Base-by-base conservation (phyloP, 208 protist genomes). In the Acanthamoeba castellanii region DNA sequence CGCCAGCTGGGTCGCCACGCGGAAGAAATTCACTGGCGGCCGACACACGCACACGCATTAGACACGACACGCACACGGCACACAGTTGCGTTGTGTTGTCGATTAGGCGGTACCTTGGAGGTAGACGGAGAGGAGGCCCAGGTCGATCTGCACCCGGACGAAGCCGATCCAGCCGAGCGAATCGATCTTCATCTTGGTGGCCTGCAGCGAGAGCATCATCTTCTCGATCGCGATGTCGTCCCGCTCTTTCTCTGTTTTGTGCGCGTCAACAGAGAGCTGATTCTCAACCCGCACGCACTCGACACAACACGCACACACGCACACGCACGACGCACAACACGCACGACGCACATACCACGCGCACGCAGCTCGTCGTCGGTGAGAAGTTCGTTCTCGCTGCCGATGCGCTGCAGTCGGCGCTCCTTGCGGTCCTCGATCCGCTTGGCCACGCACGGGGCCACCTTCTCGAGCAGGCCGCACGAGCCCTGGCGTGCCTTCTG, bases 171-270 rank as follows among this genome's bases (percentile, higher is more conserved):
- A 85, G 13, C 76, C 76, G 45, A 85, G 76, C 22, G 76, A 85
- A 22, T 85, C 76, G 47, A 85, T 85, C 76, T 85, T 85, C 76
- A 85, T 85, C 30, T 57, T 20, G 22, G 76, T 85, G 76, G 76
- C 76, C 45, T 85, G 32, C 42, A 85, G 18, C 7, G 76, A 50
- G 22, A 85, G 76, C 76, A 85, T 11, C 76, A 85, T 85, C 45
- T 50, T 85, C 47, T 85, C 45, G 11, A 85, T 85, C 22, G 76
- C 76, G n/a, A 57, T 20, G n/a, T 85, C 76, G 76, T 85, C 76
- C 76, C 42, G 59, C n/a, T 18, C 34, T 32, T 85, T 85, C 42
- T 85, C 76, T 85, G 76, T 4, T 7, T 22, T 32, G 5, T 42
- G 2, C 59, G 20, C 5, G 20, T 27, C 14, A 6, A 66, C 25